Evolutionary conservation across 2,329 filamentous ascomycete species (phyloP).

Genomic region (Huntiella moniliformis): DNA sequence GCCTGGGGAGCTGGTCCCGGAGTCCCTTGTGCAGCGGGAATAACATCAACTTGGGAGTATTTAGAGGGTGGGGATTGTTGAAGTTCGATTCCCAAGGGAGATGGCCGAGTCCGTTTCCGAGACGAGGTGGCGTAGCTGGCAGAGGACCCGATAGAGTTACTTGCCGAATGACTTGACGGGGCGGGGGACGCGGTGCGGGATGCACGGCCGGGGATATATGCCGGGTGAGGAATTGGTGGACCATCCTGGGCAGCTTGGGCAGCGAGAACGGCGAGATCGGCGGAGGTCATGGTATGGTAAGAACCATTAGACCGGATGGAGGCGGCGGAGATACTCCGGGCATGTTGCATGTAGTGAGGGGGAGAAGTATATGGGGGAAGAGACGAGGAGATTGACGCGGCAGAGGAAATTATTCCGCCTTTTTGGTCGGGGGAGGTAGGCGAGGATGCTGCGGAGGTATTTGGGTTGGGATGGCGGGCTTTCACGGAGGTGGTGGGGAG

Average conservation of each 20-base stretch:
- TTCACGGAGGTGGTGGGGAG: not conserved
- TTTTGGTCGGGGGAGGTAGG: slow-evolving; percentile 6
- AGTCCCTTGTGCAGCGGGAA: too few relatives aligned
- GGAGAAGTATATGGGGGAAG: not conserved
- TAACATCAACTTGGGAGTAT: not conserved
- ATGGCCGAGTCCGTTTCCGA: slow-evolving; percentile 15
- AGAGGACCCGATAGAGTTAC: slow-evolving; percentile 22
- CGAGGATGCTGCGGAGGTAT: not conserved
- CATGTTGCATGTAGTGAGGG: not conserved
- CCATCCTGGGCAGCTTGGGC: slow-evolving; percentile 1
- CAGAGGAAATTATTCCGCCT: slow-evolving; percentile 13
- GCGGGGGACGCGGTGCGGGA: slow-evolving; percentile 15
- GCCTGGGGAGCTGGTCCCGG: not conserved
- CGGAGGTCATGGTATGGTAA: slow-evolving; percentile 15
- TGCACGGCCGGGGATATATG: slow-evolving; percentile 24
- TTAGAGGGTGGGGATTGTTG: not conserved
- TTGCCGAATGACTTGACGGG: slow-evolving; percentile 7
- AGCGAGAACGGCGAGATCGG: slow-evolving; percentile 21
- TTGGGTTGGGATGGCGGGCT: not conserved
- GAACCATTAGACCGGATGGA: slow-evolving; percentile 11
- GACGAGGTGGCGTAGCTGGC: slow-evolving; percentile 25
- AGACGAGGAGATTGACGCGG: too few relatives aligned
- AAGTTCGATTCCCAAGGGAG: not conserved
- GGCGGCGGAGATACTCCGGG: slow-evolving; percentile 16
- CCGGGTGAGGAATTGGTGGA: slow-evolving; percentile 25